Conservation (phyloP, 1,139 yeast genomes). For the Diutina siamensis region DNA sequence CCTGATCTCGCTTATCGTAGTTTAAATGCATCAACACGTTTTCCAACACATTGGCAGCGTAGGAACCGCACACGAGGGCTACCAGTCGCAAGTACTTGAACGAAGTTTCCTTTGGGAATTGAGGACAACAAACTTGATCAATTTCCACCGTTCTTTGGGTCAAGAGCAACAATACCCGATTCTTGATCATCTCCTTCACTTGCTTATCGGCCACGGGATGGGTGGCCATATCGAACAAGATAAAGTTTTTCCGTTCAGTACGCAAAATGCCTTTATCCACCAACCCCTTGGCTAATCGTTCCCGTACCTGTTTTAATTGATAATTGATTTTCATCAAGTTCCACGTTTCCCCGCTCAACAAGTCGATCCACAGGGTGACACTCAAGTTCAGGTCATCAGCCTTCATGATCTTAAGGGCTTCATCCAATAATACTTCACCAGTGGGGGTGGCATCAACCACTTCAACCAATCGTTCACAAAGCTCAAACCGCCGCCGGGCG, state of each 20-base stretch:
- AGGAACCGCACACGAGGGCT: conserved; percentile 77
- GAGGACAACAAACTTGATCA: conserved; percentile 37
- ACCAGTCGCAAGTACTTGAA: conserved; percentile 69
- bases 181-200: conserved; percentile 69
- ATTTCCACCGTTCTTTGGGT: conserved; percentile 57
- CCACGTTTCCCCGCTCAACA: conserved; percentile 95
- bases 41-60: conserved; percentile 93
- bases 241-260: conserved; percentile 90
- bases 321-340: conserved; percentile 86
- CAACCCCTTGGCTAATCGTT: conserved; percentile 88
- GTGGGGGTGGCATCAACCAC: conserved; percentile 80
- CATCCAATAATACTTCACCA: conserved; percentile 92
- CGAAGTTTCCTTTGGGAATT: conserved; percentile 59
- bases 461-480: conserved; percentile 78
- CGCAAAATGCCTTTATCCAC: conserved; percentile 97
- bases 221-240: conserved; percentile 95
- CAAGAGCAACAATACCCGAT: conserved; percentile 59
- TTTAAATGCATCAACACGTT: conserved; percentile 71
- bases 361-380: conserved; percentile 88
- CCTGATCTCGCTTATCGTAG: conserved; percentile 87
- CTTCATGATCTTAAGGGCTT: conserved; percentile 83
- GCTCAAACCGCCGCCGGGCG: conserved; percentile 80
- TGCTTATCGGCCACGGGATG: conserved; percentile 87
- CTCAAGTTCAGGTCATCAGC: conserved; percentile 69
- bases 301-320: conserved; percentile 94